Conservation (phyloP, 2,329 filamentous ascomycete species). For the Penicillium digitatum region DNA sequence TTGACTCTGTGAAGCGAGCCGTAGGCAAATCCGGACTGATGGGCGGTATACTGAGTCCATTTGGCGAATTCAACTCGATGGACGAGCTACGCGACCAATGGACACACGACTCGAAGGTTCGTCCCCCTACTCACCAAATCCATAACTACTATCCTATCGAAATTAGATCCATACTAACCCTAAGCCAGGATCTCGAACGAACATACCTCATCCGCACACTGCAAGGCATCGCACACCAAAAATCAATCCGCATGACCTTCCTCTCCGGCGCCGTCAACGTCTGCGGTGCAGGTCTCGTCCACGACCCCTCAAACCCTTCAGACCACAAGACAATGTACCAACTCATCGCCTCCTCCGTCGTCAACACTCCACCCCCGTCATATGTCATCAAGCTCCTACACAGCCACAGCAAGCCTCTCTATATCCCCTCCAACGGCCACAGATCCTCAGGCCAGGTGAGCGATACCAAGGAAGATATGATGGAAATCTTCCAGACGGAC, state of each 20-base stretch:
- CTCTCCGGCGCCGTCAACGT: conserved; percentile 85
- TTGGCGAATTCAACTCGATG: conserved; percentile 89
- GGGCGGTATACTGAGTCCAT: conserved; percentile 92
- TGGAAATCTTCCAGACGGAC: conserved; percentile 97
- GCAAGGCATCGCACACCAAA: conserved; percentile 91
- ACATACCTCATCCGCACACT: conserved; percentile 95
- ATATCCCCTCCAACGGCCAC: conserved; percentile 84
- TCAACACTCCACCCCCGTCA: conserved; percentile 76
- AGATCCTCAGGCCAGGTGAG: conserved; percentile 62
- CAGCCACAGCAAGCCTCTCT: conserved; percentile 79
- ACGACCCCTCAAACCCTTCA: conserved; percentile 83
- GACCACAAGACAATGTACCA: conserved; percentile 99
- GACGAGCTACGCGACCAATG: conserved; percentile 95
- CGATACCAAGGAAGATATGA: conserved; percentile 99
- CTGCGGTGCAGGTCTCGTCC: conserved; percentile 86
- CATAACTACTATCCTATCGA: too few relatives aligned
- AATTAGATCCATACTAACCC: background rate
- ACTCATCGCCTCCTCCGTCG: conserved; percentile 86
- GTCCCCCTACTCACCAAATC: conserved; percentile 1
- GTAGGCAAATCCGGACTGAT: conserved; percentile 94
- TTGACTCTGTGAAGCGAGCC: conserved; percentile 91
- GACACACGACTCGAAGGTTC: conserved; percentile 90
- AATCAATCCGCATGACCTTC: conserved; percentile 95
- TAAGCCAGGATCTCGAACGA: conserved; percentile 72
- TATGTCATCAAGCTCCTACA: conserved; percentile 95